phyloP scores from a whole-genome alignment of 768 basidiomycete genomes.

The Chalciporus piperatus region DNA sequence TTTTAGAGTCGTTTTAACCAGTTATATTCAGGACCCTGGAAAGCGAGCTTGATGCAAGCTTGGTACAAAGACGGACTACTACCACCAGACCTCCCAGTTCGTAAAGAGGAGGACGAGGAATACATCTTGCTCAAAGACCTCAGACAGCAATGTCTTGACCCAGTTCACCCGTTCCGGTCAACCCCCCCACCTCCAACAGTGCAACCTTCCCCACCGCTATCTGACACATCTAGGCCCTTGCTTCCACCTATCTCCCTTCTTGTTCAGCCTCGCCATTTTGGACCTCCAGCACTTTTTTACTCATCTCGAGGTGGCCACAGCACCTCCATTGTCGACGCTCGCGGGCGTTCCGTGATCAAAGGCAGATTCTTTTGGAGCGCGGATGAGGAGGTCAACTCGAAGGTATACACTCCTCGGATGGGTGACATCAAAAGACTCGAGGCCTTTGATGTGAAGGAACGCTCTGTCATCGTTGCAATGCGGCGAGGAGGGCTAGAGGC shows the following conservation, averaged over 20 bases:
- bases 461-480: slow-evolving; percentile 80
- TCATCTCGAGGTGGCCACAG: slow-evolving; percentile 90
- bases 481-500: slow-evolving; percentile 84
- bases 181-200: slow-evolving; percentile 43
- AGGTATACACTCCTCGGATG: slow-evolving; percentile 44
- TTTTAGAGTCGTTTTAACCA: slow-evolving; percentile 8
- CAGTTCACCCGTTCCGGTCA: slow-evolving; percentile 69
- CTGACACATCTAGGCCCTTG: slow-evolving; percentile 51
- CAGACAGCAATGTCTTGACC: slow-evolving; percentile 75
- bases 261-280: slow-evolving; percentile 76
- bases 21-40: slow-evolving; percentile 69
- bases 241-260: slow-evolving; percentile 74
- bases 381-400: slow-evolving; percentile 50
- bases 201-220: slow-evolving; percentile 17
- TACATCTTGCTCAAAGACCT: slow-evolving; percentile 72
- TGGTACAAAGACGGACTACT: slow-evolving; percentile 86
- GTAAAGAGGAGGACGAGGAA: slow-evolving; percentile 69
- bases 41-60: slow-evolving; percentile 80
- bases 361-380: slow-evolving; percentile 77
- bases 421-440: slow-evolving; percentile 84
- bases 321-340: slow-evolving; percentile 82
- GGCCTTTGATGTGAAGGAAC: slow-evolving; percentile 73
- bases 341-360: slow-evolving; percentile 80
- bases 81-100: slow-evolving; percentile 78
- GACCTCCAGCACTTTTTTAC: slow-evolving; percentile 83